phyloP scores from a whole-genome alignment of 768 basidiomycete genomes.

The Wakefieldia striispora region DNA sequence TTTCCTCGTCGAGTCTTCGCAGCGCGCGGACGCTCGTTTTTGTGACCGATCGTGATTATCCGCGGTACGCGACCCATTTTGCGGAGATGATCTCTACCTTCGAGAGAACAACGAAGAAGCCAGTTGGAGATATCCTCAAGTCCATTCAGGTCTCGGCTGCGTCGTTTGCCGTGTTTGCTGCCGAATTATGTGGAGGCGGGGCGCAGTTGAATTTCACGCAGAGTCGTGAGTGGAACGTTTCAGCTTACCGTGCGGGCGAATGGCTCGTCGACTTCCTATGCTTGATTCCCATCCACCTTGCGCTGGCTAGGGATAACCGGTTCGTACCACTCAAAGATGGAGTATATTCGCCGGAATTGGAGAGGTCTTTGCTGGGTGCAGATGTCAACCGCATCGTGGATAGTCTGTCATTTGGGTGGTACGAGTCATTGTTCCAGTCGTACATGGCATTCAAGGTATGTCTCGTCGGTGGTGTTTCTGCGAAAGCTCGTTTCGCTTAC shows the following conservation, averaged over 20 bases:
- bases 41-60: conserved; percentile 38
- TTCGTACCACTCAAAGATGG: conserved; percentile 63
- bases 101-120: conserved; percentile 51
- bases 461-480: fast-evolving
- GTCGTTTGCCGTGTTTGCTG: conserved; percentile 28
- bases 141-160: conserved; percentile 35
- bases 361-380: conserved; percentile 55
- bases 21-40: conserved; percentile 40
- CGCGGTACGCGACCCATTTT: conserved; percentile 43
- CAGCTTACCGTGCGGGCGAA: conserved; percentile 49
- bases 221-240: conserved; percentile 28
- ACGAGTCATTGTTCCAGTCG: conserved; percentile 60
- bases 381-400: conserved; percentile 58
- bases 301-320: conserved; percentile 55
- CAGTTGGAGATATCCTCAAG: conserved; percentile 44
- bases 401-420: conserved; percentile 58
- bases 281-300: conserved; percentile 63
- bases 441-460: conserved; percentile 57
- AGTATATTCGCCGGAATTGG: conserved; percentile 47
- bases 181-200: conserved; percentile 5
- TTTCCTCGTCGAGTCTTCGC: conserved; percentile 35
- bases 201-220: not conserved
- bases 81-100: conserved; percentile 43
- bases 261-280: conserved; percentile 63
- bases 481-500: not conserved